Evolutionary conservation across 2,329 filamentous ascomycete genomes (phyloP).

Genomic region (Calonectria pseudoreteaudii): DNA sequence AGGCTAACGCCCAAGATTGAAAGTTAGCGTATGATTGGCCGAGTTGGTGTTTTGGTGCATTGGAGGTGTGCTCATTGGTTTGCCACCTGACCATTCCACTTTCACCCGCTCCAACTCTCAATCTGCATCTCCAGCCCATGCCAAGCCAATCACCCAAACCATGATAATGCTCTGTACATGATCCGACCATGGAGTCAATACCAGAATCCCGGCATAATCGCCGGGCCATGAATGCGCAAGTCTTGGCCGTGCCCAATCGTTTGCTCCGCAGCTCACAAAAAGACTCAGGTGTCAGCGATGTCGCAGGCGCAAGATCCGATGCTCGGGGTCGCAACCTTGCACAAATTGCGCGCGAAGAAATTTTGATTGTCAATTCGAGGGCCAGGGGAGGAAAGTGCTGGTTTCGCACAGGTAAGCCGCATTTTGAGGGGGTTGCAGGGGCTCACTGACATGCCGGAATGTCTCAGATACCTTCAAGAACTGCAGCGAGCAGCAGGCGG

Average conservation of each 20-base stretch:
- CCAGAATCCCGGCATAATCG: neutral
- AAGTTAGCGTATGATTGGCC: neutral
- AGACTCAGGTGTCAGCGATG: slow-evolving; percentile 17
- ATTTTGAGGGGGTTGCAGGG: neutral
- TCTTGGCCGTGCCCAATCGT: neutral
- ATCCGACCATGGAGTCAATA: neutral
- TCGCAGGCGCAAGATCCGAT: slow-evolving; percentile 22
- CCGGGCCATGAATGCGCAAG: slow-evolving; percentile 17
- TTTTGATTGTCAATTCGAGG: slow-evolving; percentile 16
- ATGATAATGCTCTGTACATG: neutral
- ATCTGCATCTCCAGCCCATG: neutral
- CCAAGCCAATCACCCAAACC: neutral
- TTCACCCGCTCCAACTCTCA: neutral
- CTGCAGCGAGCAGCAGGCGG: slow-evolving; percentile 8
- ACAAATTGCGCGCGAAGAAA: slow-evolving; percentile 18
- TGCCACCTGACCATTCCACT: neutral
- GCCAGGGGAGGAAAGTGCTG: slow-evolving; percentile 16
- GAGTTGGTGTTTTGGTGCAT: neutral
- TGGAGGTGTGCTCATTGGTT: neutral
- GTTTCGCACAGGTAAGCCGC: slow-evolving; percentile 13
- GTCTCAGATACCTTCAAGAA: slow-evolving; percentile 18
- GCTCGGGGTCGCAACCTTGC: slow-evolving; percentile 21
- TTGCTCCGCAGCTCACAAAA: neutral
- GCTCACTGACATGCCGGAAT: neutral
- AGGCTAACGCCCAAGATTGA: neutral